Evolutionary conservation across 2,329 filamentous ascomycete species (phyloP).

Genomic region (Bipolaris gigantea): DNA sequence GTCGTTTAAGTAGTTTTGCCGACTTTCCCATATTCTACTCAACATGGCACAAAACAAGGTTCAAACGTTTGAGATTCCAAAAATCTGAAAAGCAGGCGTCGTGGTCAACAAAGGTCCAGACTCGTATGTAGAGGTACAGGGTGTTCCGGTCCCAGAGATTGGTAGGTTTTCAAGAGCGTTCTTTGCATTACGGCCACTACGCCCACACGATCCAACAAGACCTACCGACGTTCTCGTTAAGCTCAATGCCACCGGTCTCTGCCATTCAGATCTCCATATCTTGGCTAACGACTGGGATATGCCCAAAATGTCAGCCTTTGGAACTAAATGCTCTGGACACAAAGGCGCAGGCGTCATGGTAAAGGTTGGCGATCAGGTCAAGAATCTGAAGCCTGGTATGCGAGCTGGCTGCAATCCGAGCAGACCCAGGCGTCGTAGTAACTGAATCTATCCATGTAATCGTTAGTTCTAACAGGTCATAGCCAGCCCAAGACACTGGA

Average conservation of each 20-base stretch:
- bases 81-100: constrained; percentile 56
- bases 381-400: constrained; percentile 50
- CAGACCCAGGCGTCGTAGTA: not conserved
- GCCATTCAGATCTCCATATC: constrained; percentile 60
- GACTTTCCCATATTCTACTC: not conserved
- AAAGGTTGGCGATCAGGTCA: constrained; percentile 57
- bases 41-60: constrained; percentile 33
- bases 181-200: not conserved
- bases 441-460: not conserved
- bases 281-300: constrained; percentile 58
- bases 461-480: constrained; percentile 3
- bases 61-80: constrained; percentile 48
- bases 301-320: constrained; percentile 45
- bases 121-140: constrained; percentile 52
- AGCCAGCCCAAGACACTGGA: constrained; percentile 37
- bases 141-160: constrained; percentile 52
- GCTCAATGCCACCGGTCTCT: constrained; percentile 61
- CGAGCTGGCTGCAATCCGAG: constrained; percentile 42
- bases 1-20: not conserved
- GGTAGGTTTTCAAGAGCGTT: constrained; percentile 35
- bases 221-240: constrained; percentile 60
- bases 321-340: constrained; percentile 55
- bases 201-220: constrained; percentile 36
- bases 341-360: constrained; percentile 63
- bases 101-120: constrained; percentile 56